phyloP scores from a whole-genome alignment of 495 filamentous ascomycete species.

The Trichoderma erinaceum region DNA sequence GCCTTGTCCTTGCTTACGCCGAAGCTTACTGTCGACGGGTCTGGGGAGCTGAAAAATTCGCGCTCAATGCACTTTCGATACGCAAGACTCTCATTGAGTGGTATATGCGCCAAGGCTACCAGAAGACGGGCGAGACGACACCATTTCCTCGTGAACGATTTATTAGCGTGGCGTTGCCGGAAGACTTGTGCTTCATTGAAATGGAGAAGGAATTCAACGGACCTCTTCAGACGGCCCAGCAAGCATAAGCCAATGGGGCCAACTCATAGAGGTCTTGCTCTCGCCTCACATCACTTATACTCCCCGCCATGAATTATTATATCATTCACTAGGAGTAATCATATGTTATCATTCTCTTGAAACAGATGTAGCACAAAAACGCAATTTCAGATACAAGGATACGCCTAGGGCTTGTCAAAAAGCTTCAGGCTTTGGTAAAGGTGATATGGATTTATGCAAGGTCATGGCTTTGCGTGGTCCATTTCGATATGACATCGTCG shows the following conservation, averaged over 20 bases:
- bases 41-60: conserved; percentile 24
- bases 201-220: conserved; percentile 18
- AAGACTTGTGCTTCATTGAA: conserved; percentile 32
- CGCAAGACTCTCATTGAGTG: conserved; percentile 33
- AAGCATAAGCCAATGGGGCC: neutral
- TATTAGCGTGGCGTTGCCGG: conserved; percentile 24
- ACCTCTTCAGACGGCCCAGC: neutral
- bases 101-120: conserved; percentile 35
- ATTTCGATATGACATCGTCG: too few relatives aligned
- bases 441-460: too few relatives aligned
- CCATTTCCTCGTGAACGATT: conserved; percentile 28
- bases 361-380: too few relatives aligned
- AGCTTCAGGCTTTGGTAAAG: too few relatives aligned
- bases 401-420: too few relatives aligned
- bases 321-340: too few relatives aligned
- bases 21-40: conserved; percentile 28
- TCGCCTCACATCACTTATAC: neutral
- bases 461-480: too few relatives aligned
- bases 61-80: conserved; percentile 32
- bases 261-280: neutral
- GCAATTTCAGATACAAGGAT: too few relatives aligned
- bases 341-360: too few relatives aligned
- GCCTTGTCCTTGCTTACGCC: conserved; percentile 30
- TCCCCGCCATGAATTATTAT: neutral
- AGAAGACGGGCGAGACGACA: conserved; percentile 26